Evolutionary conservation across 768 basidiomycete genomes (phyloP).

Genomic region (Suillus weaverae): DNA sequence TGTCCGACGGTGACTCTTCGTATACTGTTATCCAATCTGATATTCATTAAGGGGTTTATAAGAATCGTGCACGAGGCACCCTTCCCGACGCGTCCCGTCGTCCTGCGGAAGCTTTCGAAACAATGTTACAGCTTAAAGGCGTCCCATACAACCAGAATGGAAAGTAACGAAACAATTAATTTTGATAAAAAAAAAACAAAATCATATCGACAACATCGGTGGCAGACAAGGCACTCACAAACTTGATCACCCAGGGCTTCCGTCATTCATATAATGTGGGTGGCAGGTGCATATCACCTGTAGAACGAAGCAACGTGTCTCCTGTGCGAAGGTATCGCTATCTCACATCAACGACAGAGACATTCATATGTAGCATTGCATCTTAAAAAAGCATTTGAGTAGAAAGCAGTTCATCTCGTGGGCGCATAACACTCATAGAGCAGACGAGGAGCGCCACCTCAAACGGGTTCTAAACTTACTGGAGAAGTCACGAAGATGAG

Average conservation of each 20-base stretch:
- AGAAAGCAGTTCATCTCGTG: background rate
- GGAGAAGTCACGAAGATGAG: background rate
- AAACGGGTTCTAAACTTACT: background rate
- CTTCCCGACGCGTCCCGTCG: background rate
- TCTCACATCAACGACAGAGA: background rate
- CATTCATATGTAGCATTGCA: background rate
- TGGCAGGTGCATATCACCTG: background rate
- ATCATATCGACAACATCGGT: background rate
- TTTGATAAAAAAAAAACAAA: background rate
- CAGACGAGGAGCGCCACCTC: background rate
- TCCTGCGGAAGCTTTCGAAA: background rate
- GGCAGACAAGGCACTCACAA: slow-evolving; percentile 1
- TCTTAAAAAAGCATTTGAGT: background rate
- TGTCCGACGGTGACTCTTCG: background rate
- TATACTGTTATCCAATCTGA: background rate
- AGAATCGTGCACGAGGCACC: background rate
- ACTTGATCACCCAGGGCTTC: background rate
- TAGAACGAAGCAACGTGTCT: background rate
- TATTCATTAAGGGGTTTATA: slow-evolving; percentile 1
- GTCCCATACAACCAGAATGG: background rate
- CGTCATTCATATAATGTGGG: slow-evolving; percentile 2
- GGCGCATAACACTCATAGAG: background rate
- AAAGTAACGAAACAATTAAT: background rate
- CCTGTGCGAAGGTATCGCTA: background rate
- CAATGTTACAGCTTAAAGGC: background rate